Conservation (phyloP, 306 rosid genomes). For the Neltuma alba region DNA sequence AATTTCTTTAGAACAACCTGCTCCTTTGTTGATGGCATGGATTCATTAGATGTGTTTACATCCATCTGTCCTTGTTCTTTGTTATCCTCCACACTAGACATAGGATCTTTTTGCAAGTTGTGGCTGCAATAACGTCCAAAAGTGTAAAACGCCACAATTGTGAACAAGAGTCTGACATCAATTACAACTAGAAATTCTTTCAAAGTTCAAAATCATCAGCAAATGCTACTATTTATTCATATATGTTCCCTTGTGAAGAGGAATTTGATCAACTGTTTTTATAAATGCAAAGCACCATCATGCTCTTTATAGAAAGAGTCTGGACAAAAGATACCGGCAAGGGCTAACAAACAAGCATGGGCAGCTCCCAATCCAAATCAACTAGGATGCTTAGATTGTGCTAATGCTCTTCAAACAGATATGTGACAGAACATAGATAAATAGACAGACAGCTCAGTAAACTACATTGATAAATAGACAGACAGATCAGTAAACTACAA, state of each 20-base stretch:
- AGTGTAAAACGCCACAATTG: conserved; percentile 13
- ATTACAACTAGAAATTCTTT: conserved; percentile 1
- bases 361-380: not conserved
- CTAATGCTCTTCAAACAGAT: conserved; percentile 9
- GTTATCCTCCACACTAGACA: conserved; percentile 61
- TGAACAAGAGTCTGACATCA: conserved; percentile 3
- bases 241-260: conserved; percentile 2
- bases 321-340: conserved; percentile 9
- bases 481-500: not conserved
- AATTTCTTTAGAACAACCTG: conserved; percentile 55
- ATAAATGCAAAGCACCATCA: conserved; percentile 1
- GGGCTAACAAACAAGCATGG: conserved; percentile 13
- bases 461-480: not conserved
- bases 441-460: not conserved
- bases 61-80: conserved; percentile 62
- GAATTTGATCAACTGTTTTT: conserved; percentile 13
- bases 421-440: not conserved
- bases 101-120: conserved; percentile 41
- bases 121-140: conserved; percentile 38
- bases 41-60: conserved; percentile 42
- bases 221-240: conserved; percentile 6
- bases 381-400: conserved; percentile 5
- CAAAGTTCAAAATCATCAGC: conserved; percentile 15
- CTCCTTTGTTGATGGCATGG: conserved; percentile 56
- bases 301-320: not conserved